phyloP scores from a whole-genome alignment of 768 basidiomycete species.

The Russula sp. region DNA sequence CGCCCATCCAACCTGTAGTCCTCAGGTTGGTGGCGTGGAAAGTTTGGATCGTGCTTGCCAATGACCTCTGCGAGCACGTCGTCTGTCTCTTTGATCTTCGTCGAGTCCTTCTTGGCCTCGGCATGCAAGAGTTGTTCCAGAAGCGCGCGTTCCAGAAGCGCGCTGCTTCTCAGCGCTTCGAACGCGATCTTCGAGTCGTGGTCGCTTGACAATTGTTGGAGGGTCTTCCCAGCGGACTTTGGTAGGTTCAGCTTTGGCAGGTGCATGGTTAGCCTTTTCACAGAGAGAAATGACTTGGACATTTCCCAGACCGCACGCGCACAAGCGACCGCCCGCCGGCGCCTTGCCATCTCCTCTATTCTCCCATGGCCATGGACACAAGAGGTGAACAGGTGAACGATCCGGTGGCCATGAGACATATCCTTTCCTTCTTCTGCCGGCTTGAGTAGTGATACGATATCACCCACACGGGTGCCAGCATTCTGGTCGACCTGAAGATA shows the following conservation, averaged over 20 bases:
- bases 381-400: no score
- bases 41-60: not conserved
- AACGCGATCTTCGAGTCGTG: slow-evolving; percentile 1
- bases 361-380: no score
- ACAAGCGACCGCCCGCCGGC: no score
- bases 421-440: no score
- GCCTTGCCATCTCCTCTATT: no score
- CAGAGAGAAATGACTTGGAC: no score
- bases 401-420: no score
- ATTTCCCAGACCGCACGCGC: no score
- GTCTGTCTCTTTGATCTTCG: not conserved
- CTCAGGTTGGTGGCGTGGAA: not conserved
- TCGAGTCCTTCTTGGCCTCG: not conserved
- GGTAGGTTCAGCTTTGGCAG: not conserved
- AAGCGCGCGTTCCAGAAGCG: not conserved
- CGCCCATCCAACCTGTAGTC: not conserved
- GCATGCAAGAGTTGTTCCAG: not conserved
- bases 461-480: no score
- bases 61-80: not conserved
- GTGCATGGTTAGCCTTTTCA: no score
- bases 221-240: not conserved
- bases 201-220: slow-evolving; percentile 1
- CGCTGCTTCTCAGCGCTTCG: not conserved
- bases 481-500: not conserved
- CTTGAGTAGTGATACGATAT: no score